Base-by-base conservation (phyloP, 106 monocot species). In the Acorus gramineus region DNA sequence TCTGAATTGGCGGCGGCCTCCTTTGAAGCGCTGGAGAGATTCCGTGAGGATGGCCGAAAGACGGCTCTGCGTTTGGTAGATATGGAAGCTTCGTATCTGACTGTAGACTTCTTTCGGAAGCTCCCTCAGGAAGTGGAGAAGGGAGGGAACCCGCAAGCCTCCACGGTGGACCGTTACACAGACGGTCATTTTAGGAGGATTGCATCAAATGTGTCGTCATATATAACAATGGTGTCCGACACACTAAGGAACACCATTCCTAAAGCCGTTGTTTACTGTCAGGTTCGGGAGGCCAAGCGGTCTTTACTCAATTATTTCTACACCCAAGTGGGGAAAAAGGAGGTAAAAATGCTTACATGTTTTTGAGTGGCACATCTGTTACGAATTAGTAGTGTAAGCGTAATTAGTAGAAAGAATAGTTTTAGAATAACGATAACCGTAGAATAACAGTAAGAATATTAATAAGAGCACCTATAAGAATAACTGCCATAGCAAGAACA, bases 121-220 rank as follows among this genome's bases (percentile, higher is more conserved):
- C 86, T 86, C 59, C 92, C 92, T 50, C 83, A 86, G 69, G 92
- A 92, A 68, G 61, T 82, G 11, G 92, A 92, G 55, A 92, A 79
- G 64, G 74, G 75, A 6, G 81, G 78, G 59, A 73, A 75, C 59
- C 68, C 64, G 13, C 28, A 28, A 28, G 56, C 60, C 4, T 2
- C 61, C 7, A 49, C 59, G 4, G 13, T 71, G 1, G 87, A 87
- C 42, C 79, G 87, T 2, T 87, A 87, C 10, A 53, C 71, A 2
- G 93, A 93, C 11, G 86, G 83, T 0, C 86, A 93, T 73, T 93
- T 77, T 69, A 83, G 93, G 63, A 85, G 83, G 58, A 93, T 93
- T 53, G 93, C 75, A 28, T 86, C 89, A 2, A 93, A 93, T 48
- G 93, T 93, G 44, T 83, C 86, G 5, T 71, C 89, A 1, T 93